Evolutionary conservation across 805 yeast species (phyloP).

Genomic region (Candida arabinofermentans): DNA sequence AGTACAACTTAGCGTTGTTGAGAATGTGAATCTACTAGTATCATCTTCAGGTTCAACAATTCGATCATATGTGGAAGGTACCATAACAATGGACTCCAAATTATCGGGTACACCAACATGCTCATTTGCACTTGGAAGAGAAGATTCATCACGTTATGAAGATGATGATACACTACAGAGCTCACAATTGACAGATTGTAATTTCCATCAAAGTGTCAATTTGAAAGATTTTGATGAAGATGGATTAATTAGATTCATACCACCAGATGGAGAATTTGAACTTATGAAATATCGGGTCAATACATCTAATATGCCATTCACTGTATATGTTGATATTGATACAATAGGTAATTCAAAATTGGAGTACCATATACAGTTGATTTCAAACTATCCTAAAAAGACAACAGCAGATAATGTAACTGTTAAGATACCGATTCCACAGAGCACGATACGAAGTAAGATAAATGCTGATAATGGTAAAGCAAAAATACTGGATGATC

Average conservation of each 20-base stretch:
- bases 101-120: conserved; percentile 83
- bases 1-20: conserved; percentile 70
- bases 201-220: conserved; percentile 84
- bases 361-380: conserved; percentile 57
- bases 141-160: conserved; percentile 23
- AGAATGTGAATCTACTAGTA: conserved; percentile 67
- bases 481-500: conserved; percentile 63
- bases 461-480: conserved; percentile 54
- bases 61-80: conserved; percentile 73
- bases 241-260: conserved; percentile 64
- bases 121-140: conserved; percentile 61
- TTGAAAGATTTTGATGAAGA: conserved; percentile 63
- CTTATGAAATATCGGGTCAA: conserved; percentile 68
- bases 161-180: conserved; percentile 3
- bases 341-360: conserved; percentile 40
- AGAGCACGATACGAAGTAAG: conserved; percentile 47
- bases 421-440: conserved; percentile 67
- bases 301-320: conserved; percentile 67
- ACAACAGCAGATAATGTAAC: conserved; percentile 60
- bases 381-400: conserved; percentile 57
- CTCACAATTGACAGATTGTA: conserved; percentile 60
- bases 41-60: conserved; percentile 60
- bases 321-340: conserved; percentile 51
- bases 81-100: conserved; percentile 64
- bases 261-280: conserved; percentile 87